Evolutionary conservation across 2,329 filamentous ascomycete genomes (phyloP).

Genomic region (Colletotrichum sp.): DNA sequence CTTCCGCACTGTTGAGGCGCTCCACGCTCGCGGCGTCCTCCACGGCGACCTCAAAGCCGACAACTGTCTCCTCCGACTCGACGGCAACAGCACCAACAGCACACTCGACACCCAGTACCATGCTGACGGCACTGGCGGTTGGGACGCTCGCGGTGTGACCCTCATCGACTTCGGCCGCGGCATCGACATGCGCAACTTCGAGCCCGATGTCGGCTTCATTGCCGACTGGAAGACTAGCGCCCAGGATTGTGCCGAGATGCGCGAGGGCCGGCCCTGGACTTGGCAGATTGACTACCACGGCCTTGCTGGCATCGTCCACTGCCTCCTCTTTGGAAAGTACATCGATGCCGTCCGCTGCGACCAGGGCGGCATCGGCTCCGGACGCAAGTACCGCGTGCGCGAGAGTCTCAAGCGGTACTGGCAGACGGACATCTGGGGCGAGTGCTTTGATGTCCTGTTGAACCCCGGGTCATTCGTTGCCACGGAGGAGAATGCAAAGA

Average conservation of each 20-base stretch:
- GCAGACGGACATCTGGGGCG: conserved; percentile 90
- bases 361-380: conserved; percentile 60
- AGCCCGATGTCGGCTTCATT: conserved; percentile 80
- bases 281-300: conserved; percentile 98
- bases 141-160: conserved; percentile 79
- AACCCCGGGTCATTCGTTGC: conserved; percentile 77
- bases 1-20: conserved; percentile 84
- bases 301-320: conserved; percentile 85
- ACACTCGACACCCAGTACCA: conserved; percentile 69
- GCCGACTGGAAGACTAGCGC: conserved; percentile 92
- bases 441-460: conserved; percentile 83
- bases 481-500: conserved; percentile 65
- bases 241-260: conserved; percentile 94
- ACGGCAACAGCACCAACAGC: conserved; percentile 46
- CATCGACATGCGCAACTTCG: conserved; percentile 91
- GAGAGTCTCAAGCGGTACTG: conserved; percentile 93
- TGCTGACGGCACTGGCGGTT: conserved; percentile 76
- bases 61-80: conserved; percentile 90
- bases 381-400: conserved; percentile 77
- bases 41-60: conserved; percentile 96
- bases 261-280: conserved; percentile 92
- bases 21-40: conserved; percentile 80
- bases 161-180: conserved; percentile 95
- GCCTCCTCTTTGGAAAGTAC: conserved; percentile 91
- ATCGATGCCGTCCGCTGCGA: conserved; percentile 77